These are phyloP conservation scores for Sanguinoderma infundibulare DNA, from an alignment of 1,284 basidiomycete genomes.

Conservation along the genomic window DNA sequence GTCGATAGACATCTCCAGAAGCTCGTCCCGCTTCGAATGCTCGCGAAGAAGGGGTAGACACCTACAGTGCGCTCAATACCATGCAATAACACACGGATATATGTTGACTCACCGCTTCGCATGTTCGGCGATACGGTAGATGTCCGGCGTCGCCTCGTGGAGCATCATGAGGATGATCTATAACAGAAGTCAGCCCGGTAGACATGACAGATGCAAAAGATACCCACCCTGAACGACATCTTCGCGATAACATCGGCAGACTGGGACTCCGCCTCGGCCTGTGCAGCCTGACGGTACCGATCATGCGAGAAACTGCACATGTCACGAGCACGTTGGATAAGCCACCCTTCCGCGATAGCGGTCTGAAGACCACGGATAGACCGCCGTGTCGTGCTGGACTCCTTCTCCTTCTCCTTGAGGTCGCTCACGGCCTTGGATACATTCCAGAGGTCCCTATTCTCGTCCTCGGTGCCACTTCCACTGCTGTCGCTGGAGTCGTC, in stretches of 20 bases:
- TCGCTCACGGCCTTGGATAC: slow-evolving; percentile 54
- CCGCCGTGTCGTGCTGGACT: slow-evolving; percentile 42
- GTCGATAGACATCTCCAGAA: slow-evolving; percentile 62
- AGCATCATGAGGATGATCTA: slow-evolving; percentile 77
- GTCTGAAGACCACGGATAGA: slow-evolving; percentile 71
- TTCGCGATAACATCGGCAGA: slow-evolving; percentile 57
- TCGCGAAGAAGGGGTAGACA: slow-evolving; percentile 64
- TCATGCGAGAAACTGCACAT: slow-evolving; percentile 79
- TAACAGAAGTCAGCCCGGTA: not conserved
- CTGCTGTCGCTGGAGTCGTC: slow-evolving; percentile 56
- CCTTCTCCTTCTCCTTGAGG: slow-evolving; percentile 35
- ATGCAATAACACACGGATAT: not conserved
- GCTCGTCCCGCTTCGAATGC: slow-evolving; percentile 61
- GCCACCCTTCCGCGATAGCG: slow-evolving; percentile 71
- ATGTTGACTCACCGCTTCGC: slow-evolving; percentile 52
- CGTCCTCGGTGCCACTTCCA: slow-evolving; percentile 52
- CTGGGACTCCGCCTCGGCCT: slow-evolving; percentile 57
- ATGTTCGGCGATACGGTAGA: slow-evolving; percentile 70
- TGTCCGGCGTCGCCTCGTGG: slow-evolving; percentile 60
- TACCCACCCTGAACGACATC: slow-evolving; percentile 66
- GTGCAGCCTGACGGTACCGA: slow-evolving; percentile 70
- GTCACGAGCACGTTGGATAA: slow-evolving; percentile 69
- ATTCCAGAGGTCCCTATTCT: slow-evolving; percentile 52
- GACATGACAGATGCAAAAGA: not conserved
- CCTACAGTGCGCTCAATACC: slow-evolving; percentile 35